phyloP scores from a whole-genome alignment of 1,284 basidiomycete genomes.

The Trichosporon sp. region DNA sequence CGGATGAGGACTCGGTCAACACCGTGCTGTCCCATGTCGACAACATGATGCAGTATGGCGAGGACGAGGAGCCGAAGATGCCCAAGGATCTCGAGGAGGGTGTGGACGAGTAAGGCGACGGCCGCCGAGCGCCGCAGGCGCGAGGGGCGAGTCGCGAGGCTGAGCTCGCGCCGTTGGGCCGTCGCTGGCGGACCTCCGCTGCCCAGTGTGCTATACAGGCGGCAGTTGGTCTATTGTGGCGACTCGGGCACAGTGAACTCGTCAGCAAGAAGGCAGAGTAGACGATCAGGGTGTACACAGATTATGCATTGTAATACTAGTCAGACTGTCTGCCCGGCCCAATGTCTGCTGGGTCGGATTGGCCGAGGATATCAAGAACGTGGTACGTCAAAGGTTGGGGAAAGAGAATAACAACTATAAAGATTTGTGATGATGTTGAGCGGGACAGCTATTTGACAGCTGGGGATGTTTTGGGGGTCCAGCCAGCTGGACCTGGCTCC shows the following conservation, averaged over 20 bases:
- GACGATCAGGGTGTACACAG: constrained; percentile 5
- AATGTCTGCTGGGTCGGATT: background rate
- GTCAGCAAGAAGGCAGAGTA: background rate
- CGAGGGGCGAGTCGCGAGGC: background rate
- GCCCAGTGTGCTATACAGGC: too few relatives aligned
- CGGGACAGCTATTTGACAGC: background rate
- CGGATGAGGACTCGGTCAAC: constrained; percentile 85
- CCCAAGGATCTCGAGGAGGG: constrained; percentile 86
- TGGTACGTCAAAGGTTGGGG: background rate
- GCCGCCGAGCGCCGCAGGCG: background rate
- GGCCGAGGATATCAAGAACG: background rate
- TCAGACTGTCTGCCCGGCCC: background rate
- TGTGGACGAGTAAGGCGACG: constrained; percentile 30
- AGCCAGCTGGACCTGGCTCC: constrained; percentile 3
- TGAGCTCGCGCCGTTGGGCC: too few relatives aligned
- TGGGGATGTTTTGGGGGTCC: background rate
- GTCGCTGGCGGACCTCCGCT: too few relatives aligned
- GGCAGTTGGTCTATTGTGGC: too few relatives aligned
- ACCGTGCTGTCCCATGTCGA: constrained; percentile 93
- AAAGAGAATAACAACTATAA: background rate
- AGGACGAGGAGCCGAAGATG: constrained; percentile 85
- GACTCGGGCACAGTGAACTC: too few relatives aligned
- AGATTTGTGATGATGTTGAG: background rate
- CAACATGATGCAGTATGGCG: constrained; percentile 94
- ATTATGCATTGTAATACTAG: constrained; percentile 15